Conservation (phyloP, 2,329 filamentous ascomycete genomes). For the Aspergillus sergii region DNA sequence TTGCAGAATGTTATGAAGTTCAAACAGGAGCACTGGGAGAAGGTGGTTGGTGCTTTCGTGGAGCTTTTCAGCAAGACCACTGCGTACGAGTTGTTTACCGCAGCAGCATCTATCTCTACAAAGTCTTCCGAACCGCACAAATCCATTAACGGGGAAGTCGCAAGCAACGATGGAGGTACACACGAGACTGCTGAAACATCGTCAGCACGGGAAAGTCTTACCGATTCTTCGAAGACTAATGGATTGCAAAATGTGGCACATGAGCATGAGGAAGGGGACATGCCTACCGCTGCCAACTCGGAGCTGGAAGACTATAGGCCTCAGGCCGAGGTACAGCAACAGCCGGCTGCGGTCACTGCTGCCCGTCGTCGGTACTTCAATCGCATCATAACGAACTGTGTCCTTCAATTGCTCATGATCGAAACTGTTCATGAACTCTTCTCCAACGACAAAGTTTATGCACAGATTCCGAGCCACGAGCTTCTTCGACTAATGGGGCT, state of each 20-base stretch:
- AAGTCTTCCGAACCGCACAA: slow-evolving; percentile 29
- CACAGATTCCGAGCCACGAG: slow-evolving; percentile 86
- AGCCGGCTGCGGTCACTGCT: slow-evolving; percentile 88
- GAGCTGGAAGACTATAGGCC: slow-evolving; percentile 86
- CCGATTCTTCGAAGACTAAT: slow-evolving; percentile 31
- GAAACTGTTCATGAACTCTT: slow-evolving; percentile 99
- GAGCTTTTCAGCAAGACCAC: slow-evolving; percentile 94
- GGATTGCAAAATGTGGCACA: slow-evolving; percentile 30
- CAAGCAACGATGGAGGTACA: slow-evolving; percentile 27
- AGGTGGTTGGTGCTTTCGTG: slow-evolving; percentile 94
- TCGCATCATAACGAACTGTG: slow-evolving; percentile 97
- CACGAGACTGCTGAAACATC: slow-evolving; percentile 26
- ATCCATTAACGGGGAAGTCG: slow-evolving; percentile 33
- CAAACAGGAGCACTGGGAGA: slow-evolving; percentile 80
- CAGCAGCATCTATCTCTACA: slow-evolving; percentile 58
- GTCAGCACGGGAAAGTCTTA: slow-evolving; percentile 24
- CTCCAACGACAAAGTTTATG: slow-evolving; percentile 93
- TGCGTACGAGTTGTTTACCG: slow-evolving; percentile 91
- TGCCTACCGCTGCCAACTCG: slow-evolving; percentile 40
- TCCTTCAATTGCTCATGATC: slow-evolving; percentile 97
- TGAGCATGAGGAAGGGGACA: slow-evolving; percentile 37
- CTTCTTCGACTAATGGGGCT: slow-evolving; percentile 90
- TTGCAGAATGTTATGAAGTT: slow-evolving; percentile 96
- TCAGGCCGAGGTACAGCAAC: slow-evolving; percentile 74
- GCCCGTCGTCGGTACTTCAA: slow-evolving; percentile 96